Percentiles rank a stretch among this genome's conserved stretches.
Evolutionary conservation across 2,329 filamentous ascomycete genomes (phyloP).

Genomic region (Thielaviopsis musarum): DNA sequence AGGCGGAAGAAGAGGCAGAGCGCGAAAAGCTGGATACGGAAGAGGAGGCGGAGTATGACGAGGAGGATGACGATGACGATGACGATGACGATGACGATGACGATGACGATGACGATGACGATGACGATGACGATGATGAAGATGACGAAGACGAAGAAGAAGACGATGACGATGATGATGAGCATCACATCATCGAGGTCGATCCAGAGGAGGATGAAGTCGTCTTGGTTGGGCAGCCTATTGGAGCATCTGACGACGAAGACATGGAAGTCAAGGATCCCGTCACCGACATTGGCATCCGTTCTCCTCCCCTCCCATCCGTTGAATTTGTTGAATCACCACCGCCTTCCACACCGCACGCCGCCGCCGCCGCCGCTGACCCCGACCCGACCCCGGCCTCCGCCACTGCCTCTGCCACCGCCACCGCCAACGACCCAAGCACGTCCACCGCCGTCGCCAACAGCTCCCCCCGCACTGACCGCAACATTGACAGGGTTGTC

Average conservation of each 20-base stretch:
- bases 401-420: not conserved
- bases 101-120: not conserved
- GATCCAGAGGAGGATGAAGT: not conserved
- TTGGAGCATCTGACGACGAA: not conserved
- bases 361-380: not conserved
- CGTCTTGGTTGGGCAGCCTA: not conserved
- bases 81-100: not conserved
- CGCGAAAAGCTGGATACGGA: too few relatives aligned
- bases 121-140: not conserved
- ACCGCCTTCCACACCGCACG: not conserved
- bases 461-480: slow-evolving; percentile 27
- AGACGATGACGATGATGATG: not conserved
- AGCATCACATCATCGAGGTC: not conserved
- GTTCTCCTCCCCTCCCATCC: not conserved
- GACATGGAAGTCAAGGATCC: not conserved
- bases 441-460: not conserved
- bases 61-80: not conserved
- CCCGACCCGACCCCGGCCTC: not conserved
- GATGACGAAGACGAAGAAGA: not conserved
- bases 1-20: not conserved
- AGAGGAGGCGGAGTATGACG: too few relatives aligned
- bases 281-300: not conserved
- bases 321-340: not conserved
- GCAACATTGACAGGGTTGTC: slow-evolving; percentile 76
- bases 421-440: not conserved